These are phyloP conservation scores for Pyricularia sp. DNA, from an alignment of 2,329 filamentous ascomycete genomes.

Conservation along the genomic window DNA sequence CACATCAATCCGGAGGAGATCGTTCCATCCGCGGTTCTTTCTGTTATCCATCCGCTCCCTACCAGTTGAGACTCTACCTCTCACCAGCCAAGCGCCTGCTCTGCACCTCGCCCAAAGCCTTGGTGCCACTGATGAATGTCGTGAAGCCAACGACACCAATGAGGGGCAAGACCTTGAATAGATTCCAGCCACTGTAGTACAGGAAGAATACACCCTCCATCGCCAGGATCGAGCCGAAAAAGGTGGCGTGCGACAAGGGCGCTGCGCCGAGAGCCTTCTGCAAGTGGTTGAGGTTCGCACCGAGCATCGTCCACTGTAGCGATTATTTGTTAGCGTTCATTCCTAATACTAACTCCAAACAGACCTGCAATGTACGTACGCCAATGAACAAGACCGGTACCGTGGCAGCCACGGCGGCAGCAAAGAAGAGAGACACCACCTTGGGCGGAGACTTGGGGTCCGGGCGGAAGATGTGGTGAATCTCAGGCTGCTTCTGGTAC, in stretches of 20 bases:
- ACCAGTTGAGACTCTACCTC: slow-evolving; percentile 28
- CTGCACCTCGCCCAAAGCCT: slow-evolving; percentile 89
- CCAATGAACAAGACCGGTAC: slow-evolving; percentile 63
- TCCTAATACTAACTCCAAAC: neutral
- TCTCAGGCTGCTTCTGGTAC: slow-evolving; percentile 77
- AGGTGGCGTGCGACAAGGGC: slow-evolving; percentile 72
- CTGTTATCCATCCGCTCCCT: neutral
- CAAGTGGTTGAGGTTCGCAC: slow-evolving; percentile 75
- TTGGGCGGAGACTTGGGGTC: slow-evolving; percentile 75
- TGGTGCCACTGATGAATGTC: slow-evolving; percentile 77
- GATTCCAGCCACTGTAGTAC: slow-evolving; percentile 86
- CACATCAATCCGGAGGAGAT: neutral
- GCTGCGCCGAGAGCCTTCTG: slow-evolving; percentile 64
- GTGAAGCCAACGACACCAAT: slow-evolving; percentile 58
- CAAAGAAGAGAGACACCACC: slow-evolving; percentile 70
- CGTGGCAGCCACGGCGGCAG: slow-evolving; percentile 60
- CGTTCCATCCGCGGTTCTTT: neutral
- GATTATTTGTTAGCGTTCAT: neutral
- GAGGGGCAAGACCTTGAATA: slow-evolving; percentile 80
- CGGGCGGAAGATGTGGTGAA: slow-evolving; percentile 80
- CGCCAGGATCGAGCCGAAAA: slow-evolving; percentile 77
- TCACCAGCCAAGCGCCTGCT: slow-evolving; percentile 71
- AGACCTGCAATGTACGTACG: slow-evolving; percentile 36
- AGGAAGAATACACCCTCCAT: slow-evolving; percentile 91
- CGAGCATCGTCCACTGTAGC: slow-evolving; percentile 66